phyloP scores from a whole-genome alignment of 768 basidiomycete species.

The Psilocybe cyanescens region DNA sequence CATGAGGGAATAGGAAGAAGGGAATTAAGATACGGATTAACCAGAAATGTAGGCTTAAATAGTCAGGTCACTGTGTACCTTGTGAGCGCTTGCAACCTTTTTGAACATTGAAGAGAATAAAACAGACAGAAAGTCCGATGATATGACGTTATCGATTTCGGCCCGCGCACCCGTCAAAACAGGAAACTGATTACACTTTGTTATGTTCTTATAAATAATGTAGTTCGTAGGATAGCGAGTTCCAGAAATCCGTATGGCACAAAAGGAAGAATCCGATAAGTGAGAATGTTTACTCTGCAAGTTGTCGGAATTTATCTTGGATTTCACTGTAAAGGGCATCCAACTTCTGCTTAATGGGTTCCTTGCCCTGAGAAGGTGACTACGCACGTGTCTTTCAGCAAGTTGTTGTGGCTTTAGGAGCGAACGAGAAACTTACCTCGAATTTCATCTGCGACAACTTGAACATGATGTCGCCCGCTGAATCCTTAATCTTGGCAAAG shows the following conservation, averaged over 20 bases:
- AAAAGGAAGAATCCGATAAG: background rate
- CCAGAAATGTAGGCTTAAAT: background rate
- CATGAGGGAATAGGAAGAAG: slow-evolving; percentile 22
- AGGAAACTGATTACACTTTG: background rate
- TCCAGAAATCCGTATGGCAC: background rate
- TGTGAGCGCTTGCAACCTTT: too few species aligned
- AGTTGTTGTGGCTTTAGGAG: background rate
- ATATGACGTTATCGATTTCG: slow-evolving; percentile 6
- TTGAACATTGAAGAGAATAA: too few species aligned
- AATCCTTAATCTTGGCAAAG: slow-evolving; percentile 86
- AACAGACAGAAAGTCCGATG: background rate
- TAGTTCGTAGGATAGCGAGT: slow-evolving; percentile 3
- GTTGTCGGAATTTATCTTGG: slow-evolving; percentile 88
- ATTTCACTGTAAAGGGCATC: slow-evolving; percentile 86
- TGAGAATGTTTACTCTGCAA: slow-evolving; percentile 62
- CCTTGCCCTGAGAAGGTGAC: slow-evolving; percentile 92
- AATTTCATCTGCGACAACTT: slow-evolving; percentile 99
- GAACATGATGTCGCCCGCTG: slow-evolving; percentile 87
- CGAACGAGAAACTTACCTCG: slow-evolving; percentile 60
- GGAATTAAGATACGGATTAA: background rate
- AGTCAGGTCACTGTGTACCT: background rate
- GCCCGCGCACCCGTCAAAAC: background rate
- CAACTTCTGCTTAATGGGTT: slow-evolving; percentile 79
- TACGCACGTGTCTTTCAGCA: slow-evolving; percentile 31
- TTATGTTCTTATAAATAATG: slow-evolving; percentile 5